Base-by-base conservation (phyloP, 352 stramenopile genomes). In the Pythium inflatum region DNA sequence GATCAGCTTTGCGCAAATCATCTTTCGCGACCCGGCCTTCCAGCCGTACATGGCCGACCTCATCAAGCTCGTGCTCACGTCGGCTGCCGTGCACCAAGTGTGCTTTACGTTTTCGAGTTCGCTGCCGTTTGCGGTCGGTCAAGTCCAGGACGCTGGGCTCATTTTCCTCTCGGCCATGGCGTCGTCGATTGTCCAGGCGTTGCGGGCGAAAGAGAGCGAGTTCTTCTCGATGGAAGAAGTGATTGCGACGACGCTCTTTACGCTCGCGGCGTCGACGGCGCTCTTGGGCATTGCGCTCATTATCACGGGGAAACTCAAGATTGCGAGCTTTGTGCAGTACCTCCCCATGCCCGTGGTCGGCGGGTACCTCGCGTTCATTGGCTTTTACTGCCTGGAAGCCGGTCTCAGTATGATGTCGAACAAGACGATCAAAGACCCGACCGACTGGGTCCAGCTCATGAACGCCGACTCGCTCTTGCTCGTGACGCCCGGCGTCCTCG, bases 131-230 rank as follows among this genome's bases (percentile, higher is more conserved):
- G 97, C 98, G 3, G 97, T 99, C 50, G 98, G 97, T 2, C 97
- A 98, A 78, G 98, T 99, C 4, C 98, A 99, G 75, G 97, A 99
- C 76, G 97, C 97, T 3, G 98, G 98, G 0, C 83, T 99, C n/a
- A 99, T 99, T 66, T 99, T 99, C 80, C 83, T 99, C 50, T 97
- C 88, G 22, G 86, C 87, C 48, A 99, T 99, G 85, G 93, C 97
- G 13, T 92, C 80, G 25, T 89, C 82, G 25, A 98, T 98, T 61
- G 89, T 94, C 40, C 80, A 90, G 43, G 85, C 76, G 20, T 58
- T 98, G 18, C 83, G 87, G 25, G 74, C 81, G 7, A 89, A 68
- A 78, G 67, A 80, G 38, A 92, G 76, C 76, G 68, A 88, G 66
- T 64, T 75, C 69, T 81, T 89, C 53, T 83, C 82, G 0, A 94